Percentiles rank a stretch among this genome's conserved stretches.
Evolutionary conservation across 768 basidiomycete genomes (phyloP).

Genomic region (Calocybe gangraenosa): DNA sequence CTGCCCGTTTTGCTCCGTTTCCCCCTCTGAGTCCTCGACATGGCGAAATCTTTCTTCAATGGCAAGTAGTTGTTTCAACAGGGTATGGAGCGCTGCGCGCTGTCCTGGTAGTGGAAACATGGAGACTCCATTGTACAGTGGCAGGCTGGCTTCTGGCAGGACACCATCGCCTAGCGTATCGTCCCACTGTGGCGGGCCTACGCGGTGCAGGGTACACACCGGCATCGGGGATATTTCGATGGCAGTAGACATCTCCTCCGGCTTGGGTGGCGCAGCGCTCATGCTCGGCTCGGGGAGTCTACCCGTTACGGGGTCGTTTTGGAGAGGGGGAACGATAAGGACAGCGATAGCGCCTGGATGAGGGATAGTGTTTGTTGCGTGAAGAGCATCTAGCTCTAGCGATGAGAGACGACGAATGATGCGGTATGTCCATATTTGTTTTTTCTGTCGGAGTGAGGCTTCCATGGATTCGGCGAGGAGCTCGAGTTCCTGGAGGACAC

Average conservation of each 20-base stretch:
- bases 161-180: not conserved
- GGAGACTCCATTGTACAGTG: conserved; percentile 62
- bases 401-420: conserved; percentile 64
- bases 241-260: not conserved
- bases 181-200: not conserved
- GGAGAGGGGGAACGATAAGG: conserved; percentile 63
- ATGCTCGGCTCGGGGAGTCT: conserved; percentile 29
- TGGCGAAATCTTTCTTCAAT: conserved; percentile 36
- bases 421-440: conserved; percentile 14
- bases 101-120: conserved; percentile 62
- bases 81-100: conserved; percentile 52
- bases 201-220: conserved; percentile 7
- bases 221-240: not conserved
- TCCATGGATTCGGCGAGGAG: conserved; percentile 47
- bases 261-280: conserved; percentile 7
- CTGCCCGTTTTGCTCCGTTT: conserved; percentile 5
- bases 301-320: conserved; percentile 46
- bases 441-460: conserved; percentile 14
- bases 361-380: conserved; percentile 42
- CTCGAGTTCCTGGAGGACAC: conserved; percentile 73
- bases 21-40: not conserved
- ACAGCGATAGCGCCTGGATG: conserved; percentile 59
- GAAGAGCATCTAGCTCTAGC: conserved; percentile 50
- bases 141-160: conserved; percentile 31
- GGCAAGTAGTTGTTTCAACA: conserved; percentile 43